phyloP scores from a whole-genome alignment of 345 rosid species.

The Brassica cretica region DNA sequence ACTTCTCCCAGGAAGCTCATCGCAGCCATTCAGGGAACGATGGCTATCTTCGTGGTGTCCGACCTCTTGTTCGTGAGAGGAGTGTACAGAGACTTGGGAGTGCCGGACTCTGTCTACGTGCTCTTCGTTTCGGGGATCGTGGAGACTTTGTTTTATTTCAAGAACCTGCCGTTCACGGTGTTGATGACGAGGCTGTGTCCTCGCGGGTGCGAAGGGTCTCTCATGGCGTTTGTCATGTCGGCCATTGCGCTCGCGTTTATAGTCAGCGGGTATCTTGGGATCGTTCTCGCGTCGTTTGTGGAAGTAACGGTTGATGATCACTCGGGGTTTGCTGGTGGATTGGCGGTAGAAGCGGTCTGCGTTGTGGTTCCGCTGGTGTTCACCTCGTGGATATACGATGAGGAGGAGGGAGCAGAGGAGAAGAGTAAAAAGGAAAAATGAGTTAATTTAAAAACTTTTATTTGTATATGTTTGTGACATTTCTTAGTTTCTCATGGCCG shows the following conservation, averaged over 20 bases:
- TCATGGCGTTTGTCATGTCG: constrained; percentile 80
- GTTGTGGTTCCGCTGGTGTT: constrained; percentile 57
- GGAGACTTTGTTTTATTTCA: constrained; percentile 72
- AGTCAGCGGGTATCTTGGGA: constrained; percentile 75
- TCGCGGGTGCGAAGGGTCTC: constrained; percentile 59
- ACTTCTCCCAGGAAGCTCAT: constrained; percentile 66
- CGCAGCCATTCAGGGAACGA: constrained; percentile 59
- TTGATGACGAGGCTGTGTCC: constrained; percentile 48
- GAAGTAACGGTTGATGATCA: constrained; percentile 67
- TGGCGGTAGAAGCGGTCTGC: constrained; percentile 63
- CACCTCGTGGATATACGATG: constrained; percentile 49
- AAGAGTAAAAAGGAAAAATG: neutral
- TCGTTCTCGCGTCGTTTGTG: constrained; percentile 63
- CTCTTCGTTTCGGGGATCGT: constrained; percentile 62
- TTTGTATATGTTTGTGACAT: neutral
- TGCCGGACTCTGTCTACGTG: constrained; percentile 63
- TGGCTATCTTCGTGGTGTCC: constrained; percentile 65
- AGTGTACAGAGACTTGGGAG: constrained; percentile 55
- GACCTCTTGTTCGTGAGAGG: constrained; percentile 75
- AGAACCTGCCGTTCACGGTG: constrained; percentile 76
- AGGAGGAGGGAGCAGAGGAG: neutral
- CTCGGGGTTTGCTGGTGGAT: constrained; percentile 60
- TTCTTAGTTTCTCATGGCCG: no score
- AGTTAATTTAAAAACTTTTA: neutral
- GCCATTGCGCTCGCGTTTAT: constrained; percentile 72